These are phyloP conservation scores for Vararia minispora DNA, from an alignment of 768 basidiomycete genomes.

Conservation along the genomic window DNA sequence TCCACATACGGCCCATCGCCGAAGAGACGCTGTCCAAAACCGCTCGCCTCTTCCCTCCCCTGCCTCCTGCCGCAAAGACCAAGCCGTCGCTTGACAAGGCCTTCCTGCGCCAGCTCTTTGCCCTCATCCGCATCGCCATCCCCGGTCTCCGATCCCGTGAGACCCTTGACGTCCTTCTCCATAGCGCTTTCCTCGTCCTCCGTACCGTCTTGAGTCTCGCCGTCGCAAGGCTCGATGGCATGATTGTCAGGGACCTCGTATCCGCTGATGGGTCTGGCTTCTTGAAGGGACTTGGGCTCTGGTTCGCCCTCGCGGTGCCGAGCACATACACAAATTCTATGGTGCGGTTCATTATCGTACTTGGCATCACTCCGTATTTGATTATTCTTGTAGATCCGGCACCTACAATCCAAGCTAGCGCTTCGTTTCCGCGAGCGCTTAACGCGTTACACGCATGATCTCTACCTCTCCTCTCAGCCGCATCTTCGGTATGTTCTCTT, in stretches of 20 bases:
- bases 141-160: slow-evolving; percentile 59
- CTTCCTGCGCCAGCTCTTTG: slow-evolving; percentile 62
- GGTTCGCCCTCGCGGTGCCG: slow-evolving; percentile 87
- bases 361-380: not conserved
- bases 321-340: slow-evolving; percentile 95
- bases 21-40: slow-evolving; percentile 38
- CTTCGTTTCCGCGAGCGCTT: slow-evolving; percentile 76
- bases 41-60: slow-evolving; percentile 49
- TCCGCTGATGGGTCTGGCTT: slow-evolving; percentile 78
- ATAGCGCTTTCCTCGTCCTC: slow-evolving; percentile 78
- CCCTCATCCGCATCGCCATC: slow-evolving; percentile 66
- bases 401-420: slow-evolving; percentile 79
- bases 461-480: slow-evolving; percentile 74
- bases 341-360: slow-evolving; percentile 30
- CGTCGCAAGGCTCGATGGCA: slow-evolving; percentile 82
- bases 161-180: slow-evolving; percentile 56
- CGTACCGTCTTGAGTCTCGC: slow-evolving; percentile 81
- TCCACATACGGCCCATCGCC: slow-evolving; percentile 38
- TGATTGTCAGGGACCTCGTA: slow-evolving; percentile 81
- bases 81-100: slow-evolving; percentile 61
- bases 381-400: slow-evolving; percentile 50
- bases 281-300: slow-evolving; percentile 65
- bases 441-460: slow-evolving; percentile 83
- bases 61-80: slow-evolving; percentile 24
- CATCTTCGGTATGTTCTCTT: slow-evolving; percentile 65